These are phyloP conservation scores for Leonotis leonurus DNA, from an alignment of 257 asterid species.

Conservation along the genomic window DNA sequence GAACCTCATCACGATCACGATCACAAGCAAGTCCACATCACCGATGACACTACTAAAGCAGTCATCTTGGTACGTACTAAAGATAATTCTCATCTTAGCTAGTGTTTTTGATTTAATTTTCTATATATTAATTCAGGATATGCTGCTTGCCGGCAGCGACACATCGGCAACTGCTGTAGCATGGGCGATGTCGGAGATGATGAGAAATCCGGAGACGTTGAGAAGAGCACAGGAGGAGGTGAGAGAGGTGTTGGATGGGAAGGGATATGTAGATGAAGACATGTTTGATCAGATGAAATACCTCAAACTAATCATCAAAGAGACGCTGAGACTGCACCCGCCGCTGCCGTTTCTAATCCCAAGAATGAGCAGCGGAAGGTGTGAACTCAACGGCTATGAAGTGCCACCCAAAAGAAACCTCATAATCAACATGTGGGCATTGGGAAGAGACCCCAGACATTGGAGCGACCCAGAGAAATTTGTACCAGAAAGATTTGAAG, in stretches of 20 bases:
- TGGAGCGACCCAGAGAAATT: neutral
- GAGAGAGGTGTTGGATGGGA: neutral
- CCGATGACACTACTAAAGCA: too few species aligned
- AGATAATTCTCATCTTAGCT: too few species aligned
- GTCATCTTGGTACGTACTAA: too few species aligned
- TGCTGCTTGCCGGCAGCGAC: conserved; percentile 9
- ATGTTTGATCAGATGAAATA: neutral
- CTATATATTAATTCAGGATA: neutral
- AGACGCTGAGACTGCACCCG: neutral
- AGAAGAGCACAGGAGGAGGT: neutral
- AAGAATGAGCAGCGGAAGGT: neutral
- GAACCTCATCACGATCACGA: too few species aligned
- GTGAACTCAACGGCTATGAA: neutral
- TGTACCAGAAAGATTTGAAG: neutral
- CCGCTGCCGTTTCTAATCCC: neutral
- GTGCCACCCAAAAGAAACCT: neutral
- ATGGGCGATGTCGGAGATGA: conserved; percentile 25
- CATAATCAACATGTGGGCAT: neutral
- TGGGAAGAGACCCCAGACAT: neutral
- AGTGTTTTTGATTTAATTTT: too few species aligned
- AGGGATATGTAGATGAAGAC: neutral
- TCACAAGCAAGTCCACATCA: too few species aligned
- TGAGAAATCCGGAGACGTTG: neutral
- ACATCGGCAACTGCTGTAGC: conserved; percentile 14
- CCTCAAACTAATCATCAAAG: neutral